Evolutionary conservation across 306 rosid species (phyloP).

Genomic region (Glycyrrhiza uralensis): DNA sequence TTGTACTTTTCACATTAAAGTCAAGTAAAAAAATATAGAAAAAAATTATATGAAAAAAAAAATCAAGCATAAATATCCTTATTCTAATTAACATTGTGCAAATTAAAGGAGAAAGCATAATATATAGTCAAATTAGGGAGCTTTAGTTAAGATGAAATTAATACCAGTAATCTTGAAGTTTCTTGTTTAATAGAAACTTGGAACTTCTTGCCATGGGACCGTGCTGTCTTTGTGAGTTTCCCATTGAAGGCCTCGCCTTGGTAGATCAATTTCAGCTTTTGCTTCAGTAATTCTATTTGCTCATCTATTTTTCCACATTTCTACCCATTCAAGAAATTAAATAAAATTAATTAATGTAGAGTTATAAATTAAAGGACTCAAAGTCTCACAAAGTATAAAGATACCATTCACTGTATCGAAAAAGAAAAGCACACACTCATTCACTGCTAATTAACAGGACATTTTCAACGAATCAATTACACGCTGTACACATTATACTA

Average conservation of each 20-base stretch:
- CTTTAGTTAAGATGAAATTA: neutral
- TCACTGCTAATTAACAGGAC: neutral
- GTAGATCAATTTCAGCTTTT: slow-evolving; percentile 70
- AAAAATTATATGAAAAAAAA: too few species aligned
- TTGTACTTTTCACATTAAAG: too few species aligned
- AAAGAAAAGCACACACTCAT: neutral
- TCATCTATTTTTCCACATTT: slow-evolving; percentile 90
- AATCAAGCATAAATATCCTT: neutral
- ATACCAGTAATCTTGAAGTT: slow-evolving; percentile 88
- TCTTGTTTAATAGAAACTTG: slow-evolving; percentile 90
- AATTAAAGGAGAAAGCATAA: neutral
- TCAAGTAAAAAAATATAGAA: neutral
- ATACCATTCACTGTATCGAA: neutral
- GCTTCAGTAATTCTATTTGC: slow-evolving; percentile 78
- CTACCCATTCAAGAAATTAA: slow-evolving; percentile 27
- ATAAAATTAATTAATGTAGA: neutral
- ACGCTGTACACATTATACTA: neutral
- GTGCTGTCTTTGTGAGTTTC: slow-evolving; percentile 84
- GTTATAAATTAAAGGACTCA: too few species aligned
- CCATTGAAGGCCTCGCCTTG: slow-evolving; percentile 94
- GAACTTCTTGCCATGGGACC: slow-evolving; percentile 91
- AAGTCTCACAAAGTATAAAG: neutral
- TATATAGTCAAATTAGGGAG: neutral
- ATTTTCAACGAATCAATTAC: neutral
- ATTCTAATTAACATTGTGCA: neutral